Percentiles rank a stretch among this genome's conserved stretches.
phyloP scores from a whole-genome alignment of 2,329 filamentous ascomycete species.

The Pyrenophora teres region DNA sequence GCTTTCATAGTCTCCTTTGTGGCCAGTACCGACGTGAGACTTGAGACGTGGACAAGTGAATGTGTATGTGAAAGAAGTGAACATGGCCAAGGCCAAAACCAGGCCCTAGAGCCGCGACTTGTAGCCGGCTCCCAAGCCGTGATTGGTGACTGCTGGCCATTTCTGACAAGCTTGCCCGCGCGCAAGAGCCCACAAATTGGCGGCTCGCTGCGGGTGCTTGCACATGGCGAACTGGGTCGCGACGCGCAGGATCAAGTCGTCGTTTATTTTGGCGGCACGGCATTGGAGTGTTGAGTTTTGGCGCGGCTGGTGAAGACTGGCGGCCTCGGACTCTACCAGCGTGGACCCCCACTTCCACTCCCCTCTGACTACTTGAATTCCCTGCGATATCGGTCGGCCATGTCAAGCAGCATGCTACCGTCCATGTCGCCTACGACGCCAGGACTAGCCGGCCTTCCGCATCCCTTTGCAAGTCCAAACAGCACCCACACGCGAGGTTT shows the following conservation, averaged over 20 bases:
- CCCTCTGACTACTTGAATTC: slow-evolving; percentile 14
- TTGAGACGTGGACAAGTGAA: too few species aligned
- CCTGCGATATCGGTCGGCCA: slow-evolving; percentile 26
- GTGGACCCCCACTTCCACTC: slow-evolving; percentile 16
- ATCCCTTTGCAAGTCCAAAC: slow-evolving; percentile 38
- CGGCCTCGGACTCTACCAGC: slow-evolving; percentile 15
- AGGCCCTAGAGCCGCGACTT: slow-evolving; percentile 9
- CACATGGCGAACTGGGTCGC: slow-evolving; percentile 7
- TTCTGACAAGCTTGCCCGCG: slow-evolving; percentile 8
- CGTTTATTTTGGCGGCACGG: neutral
- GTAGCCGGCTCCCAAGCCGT: slow-evolving; percentile 4
- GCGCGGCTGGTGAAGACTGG: slow-evolving; percentile 9
- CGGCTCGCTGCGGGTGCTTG: slow-evolving; percentile 25
- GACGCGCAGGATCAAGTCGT: slow-evolving; percentile 9
- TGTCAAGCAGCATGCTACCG: slow-evolving; percentile 16
- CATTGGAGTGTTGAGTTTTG: slow-evolving; percentile 7
- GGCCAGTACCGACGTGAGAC: too few species aligned
- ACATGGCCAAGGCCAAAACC: slow-evolving; percentile 4
- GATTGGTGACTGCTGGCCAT: slow-evolving; percentile 12
- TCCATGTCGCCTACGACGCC: slow-evolving; percentile 43
- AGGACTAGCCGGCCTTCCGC: slow-evolving; percentile 28
- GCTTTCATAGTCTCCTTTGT: too few species aligned
- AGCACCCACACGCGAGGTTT: slow-evolving; percentile 39
- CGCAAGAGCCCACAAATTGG: slow-evolving; percentile 14
- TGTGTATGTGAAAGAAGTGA: neutral